Percentiles rank a stretch among this genome's conserved stretches.
These are phyloP conservation scores for Linnemannia hyalina DNA, from an alignment of 192 early-diverging fungal species.

Conservation along the genomic window DNA sequence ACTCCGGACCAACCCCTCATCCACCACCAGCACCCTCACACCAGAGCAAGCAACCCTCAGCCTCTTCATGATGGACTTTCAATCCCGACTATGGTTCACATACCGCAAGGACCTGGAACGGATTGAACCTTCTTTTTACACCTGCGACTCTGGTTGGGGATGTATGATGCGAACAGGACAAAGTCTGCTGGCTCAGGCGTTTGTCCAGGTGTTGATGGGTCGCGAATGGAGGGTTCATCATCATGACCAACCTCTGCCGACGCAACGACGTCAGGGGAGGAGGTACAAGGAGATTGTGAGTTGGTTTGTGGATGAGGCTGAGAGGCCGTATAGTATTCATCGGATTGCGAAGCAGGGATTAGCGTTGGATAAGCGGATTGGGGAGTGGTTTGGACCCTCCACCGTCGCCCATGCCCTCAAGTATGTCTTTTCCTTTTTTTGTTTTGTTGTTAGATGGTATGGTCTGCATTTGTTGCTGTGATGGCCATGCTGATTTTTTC, in stretches of 20 bases:
- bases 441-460: not conserved
- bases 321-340: slow-evolving; percentile 47
- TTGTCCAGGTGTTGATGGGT: slow-evolving; percentile 46
- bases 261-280: not conserved
- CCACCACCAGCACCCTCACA: not conserved
- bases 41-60: slow-evolving; percentile 24
- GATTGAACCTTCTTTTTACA: slow-evolving; percentile 59
- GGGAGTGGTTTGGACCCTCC: slow-evolving; percentile 61
- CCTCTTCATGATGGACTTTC: slow-evolving; percentile 57
- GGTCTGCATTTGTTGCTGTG: not conserved
- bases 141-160: slow-evolving; percentile 58
- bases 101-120: slow-evolving; percentile 56
- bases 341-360: slow-evolving; percentile 54
- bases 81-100: slow-evolving; percentile 55
- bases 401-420: slow-evolving; percentile 56
- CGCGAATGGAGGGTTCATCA: slow-evolving; percentile 46
- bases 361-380: slow-evolving; percentile 54
- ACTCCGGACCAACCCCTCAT: not conserved
- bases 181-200: slow-evolving; percentile 58
- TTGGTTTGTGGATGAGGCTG: slow-evolving; percentile 57
- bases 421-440: slow-evolving; percentile 22
- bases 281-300: slow-evolving; percentile 37
- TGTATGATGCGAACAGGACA: slow-evolving; percentile 61
- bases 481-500: not conserved
- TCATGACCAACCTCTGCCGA: not conserved